phyloP scores from a whole-genome alignment of 2,329 filamentous ascomycete species.

The Triangularia verruculosa region DNA sequence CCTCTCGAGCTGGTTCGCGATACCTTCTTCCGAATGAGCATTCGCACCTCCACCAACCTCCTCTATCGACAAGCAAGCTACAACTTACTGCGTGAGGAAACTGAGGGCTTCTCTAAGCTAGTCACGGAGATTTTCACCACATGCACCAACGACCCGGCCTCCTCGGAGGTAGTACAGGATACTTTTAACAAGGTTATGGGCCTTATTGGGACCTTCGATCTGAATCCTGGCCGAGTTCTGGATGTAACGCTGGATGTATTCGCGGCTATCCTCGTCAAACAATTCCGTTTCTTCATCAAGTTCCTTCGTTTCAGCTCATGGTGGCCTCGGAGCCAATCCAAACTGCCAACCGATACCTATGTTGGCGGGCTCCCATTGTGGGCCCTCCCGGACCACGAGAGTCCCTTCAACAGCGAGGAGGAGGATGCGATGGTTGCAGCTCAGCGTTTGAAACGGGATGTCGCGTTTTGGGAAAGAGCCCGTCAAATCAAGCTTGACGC shows the following conservation, averaged over 20 bases:
- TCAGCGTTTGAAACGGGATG: slow-evolving; percentile 64
- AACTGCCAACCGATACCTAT: slow-evolving; percentile 41
- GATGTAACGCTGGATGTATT: slow-evolving; percentile 96
- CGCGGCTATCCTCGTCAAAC: slow-evolving; percentile 87
- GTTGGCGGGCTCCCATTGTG: slow-evolving; percentile 74
- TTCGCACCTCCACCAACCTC: slow-evolving; percentile 87
- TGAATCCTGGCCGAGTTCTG: slow-evolving; percentile 90
- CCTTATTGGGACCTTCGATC: slow-evolving; percentile 92
- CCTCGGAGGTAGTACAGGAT: slow-evolving; percentile 72
- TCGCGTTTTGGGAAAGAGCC: slow-evolving; percentile 77
- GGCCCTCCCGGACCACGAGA: slow-evolving; percentile 70
- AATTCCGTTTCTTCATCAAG: slow-evolving; percentile 92
- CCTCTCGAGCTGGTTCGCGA: slow-evolving; percentile 76
- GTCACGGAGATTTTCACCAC: slow-evolving; percentile 94
- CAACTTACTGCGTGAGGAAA: slow-evolving; percentile 91
- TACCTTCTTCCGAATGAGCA: slow-evolving; percentile 79
- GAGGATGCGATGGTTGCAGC: slow-evolving; percentile 59
- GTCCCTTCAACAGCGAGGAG: slow-evolving; percentile 63
- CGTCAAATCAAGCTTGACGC: slow-evolving; percentile 72
- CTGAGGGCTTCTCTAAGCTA: slow-evolving; percentile 94
- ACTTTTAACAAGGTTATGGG: slow-evolving; percentile 92
- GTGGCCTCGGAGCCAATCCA: slow-evolving; percentile 74
- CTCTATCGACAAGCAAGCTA: slow-evolving; percentile 96
- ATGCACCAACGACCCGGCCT: slow-evolving; percentile 69
- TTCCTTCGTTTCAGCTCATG: slow-evolving; percentile 88